Evolutionary conservation across 1,284 basidiomycete species (phyloP).

Genomic region (Trametes polyzona): DNA sequence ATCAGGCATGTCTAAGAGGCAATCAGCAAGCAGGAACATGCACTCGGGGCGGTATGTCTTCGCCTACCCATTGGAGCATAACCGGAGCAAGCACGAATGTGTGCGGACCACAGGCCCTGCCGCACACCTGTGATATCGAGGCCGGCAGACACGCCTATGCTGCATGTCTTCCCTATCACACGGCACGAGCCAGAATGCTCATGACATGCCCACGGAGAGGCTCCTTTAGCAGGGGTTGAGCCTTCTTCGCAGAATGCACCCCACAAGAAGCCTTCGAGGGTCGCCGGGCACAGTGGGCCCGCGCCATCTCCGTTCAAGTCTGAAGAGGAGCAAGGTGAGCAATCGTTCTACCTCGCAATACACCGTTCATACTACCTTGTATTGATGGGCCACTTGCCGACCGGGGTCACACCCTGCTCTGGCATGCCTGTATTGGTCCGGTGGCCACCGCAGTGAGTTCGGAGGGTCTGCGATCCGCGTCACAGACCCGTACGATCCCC

Average conservation of each 20-base stretch:
- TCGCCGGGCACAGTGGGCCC: neutral
- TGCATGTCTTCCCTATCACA: slow-evolving; percentile 18
- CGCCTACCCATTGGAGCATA: neutral
- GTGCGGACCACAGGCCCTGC: slow-evolving; percentile 15
- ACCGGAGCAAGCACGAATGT: slow-evolving; percentile 2
- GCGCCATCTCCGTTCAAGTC: slow-evolving; percentile 1
- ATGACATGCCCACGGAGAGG: neutral
- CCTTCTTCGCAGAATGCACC: slow-evolving; percentile 8
- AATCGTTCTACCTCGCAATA: neutral
- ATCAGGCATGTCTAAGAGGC: slow-evolving; percentile 1
- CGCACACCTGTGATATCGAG: slow-evolving; percentile 10
- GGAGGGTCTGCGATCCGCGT: slow-evolving; percentile 13
- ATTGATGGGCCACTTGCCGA: too few relatives aligned
- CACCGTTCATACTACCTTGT: too few relatives aligned
- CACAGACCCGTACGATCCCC: slow-evolving; percentile 5
- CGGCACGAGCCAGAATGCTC: neutral
- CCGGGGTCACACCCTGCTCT: too few relatives aligned
- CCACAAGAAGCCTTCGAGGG: slow-evolving; percentile 6
- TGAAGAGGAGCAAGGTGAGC: neutral
- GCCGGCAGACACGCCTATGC: slow-evolving; percentile 9
- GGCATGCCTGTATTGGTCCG: slow-evolving; percentile 10
- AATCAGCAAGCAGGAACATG: slow-evolving; percentile 4
- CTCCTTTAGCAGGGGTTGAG: neutral
- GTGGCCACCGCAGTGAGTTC: slow-evolving; percentile 1
- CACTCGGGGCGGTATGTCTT: neutral